Percentiles rank a stretch among this genome's conserved stretches.
phyloP scores from a whole-genome alignment of 345 rosid genomes.

The Erodium maritimum region DNA sequence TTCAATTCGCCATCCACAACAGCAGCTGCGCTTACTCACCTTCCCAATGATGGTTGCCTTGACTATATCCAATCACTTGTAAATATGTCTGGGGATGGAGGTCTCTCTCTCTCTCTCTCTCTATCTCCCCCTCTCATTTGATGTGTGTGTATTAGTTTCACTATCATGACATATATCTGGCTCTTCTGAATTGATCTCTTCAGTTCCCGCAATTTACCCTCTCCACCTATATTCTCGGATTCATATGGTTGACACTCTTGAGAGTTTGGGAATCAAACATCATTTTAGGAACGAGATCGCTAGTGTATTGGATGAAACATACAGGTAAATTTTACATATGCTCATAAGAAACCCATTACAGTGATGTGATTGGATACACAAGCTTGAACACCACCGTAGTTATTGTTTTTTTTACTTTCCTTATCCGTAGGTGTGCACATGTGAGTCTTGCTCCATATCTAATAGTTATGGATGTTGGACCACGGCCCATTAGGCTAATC shows the following conservation, averaged over 20 bases:
- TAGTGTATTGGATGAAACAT: conserved; percentile 38
- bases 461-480: too few species aligned
- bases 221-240: conserved; percentile 42
- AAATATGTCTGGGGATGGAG: conserved; percentile 54
- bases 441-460: too few species aligned
- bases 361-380: too few species aligned
- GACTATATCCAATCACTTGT: conserved; percentile 41
- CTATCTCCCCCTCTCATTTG: too few species aligned
- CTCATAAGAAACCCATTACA: not conserved
- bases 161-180: not conserved
- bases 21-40: conserved; percentile 52
- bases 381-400: too few species aligned
- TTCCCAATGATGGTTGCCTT: conserved; percentile 39
- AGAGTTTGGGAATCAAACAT: conserved; percentile 56
- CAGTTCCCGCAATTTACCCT: conserved; percentile 77
- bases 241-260: conserved; percentile 41
- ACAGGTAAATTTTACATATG: conserved; percentile 32
- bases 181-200: conserved; percentile 5
- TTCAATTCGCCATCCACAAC: conserved; percentile 91
- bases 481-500: too few species aligned
- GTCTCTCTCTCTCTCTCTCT: conserved; percentile 21
- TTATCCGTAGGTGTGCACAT: too few species aligned
- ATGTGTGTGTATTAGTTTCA: not conserved
- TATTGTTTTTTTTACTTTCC: too few species aligned
- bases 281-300: conserved; percentile 51